Base-by-base conservation (phyloP, 768 basidiomycete genomes). In the Astraeus odoratus region DNA sequence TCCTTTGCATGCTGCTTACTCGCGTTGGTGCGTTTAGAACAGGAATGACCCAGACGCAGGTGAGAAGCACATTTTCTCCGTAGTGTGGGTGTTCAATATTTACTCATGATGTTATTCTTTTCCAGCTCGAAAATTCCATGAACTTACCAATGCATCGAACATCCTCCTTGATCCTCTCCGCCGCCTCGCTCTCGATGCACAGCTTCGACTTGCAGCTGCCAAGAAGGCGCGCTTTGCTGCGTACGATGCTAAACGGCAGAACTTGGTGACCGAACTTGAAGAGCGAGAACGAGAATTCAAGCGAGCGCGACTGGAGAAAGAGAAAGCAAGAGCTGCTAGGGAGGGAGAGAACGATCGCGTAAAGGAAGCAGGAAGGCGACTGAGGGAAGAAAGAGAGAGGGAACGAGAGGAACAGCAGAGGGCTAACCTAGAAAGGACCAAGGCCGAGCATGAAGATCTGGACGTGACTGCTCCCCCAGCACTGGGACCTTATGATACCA, bases 21-120 rank as follows among this genome's bases (percentile, higher is more conserved):
- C 30, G n/a, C 30, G 13, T 15, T 10, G 15, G 36, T 25, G 12
- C 4, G n/a, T 53, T 4, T 61, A 89, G 85, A 88, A 89, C 51
- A 80, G 79, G 25, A 78, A 86, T 48, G 85, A 88, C 57, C 83
- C 86, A 30, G 75, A 87, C 66, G 88, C 88, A 64, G 80, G 84
- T 80, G 25, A 39, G 57, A 1, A 1, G 22, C 16, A 5, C 12
- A 7, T 29, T 10, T 16, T 27, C 16, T 19, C 5, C 13, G 29
- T n/a, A 29, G 20, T 36, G n/a, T n/a, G n/a, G n/a, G n/a, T 16
- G 8, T 8, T 2, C 20, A 20, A 4, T 12, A 13, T 24, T 13
- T 9, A 30, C 16, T n/a, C 15, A 24, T 25, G n/a, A 42, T 24
- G 9, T 22, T 47, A 31, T 51, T 36, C 19, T 22, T 20, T 35